These are phyloP conservation scores for Perkinsus marinus DNA, from an alignment of 169 alveolate species.

Conservation along the genomic window DNA sequence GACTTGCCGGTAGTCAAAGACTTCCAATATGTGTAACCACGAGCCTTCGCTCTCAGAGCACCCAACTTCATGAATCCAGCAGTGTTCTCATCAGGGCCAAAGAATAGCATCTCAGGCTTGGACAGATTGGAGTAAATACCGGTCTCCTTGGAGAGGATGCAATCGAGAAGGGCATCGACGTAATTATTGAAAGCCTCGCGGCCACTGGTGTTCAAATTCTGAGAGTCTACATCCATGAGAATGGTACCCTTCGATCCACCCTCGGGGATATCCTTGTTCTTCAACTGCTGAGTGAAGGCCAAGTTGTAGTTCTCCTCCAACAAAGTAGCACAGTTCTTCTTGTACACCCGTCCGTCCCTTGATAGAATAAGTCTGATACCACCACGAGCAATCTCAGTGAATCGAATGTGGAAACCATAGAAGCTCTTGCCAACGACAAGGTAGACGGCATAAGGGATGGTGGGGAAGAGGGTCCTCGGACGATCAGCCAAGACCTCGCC, in stretches of 20 bases:
- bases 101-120: slow-evolving; percentile 11
- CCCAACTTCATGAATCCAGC: slow-evolving; percentile 23
- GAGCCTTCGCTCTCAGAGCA: slow-evolving; percentile 12
- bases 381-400: slow-evolving; percentile 58
- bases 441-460: slow-evolving; percentile 43
- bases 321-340: slow-evolving; percentile 44
- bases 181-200: not conserved
- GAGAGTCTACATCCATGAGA: slow-evolving; percentile 24
- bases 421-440: slow-evolving; percentile 53
- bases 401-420: slow-evolving; percentile 58
- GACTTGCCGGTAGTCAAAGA: slow-evolving; percentile 68
- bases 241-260: slow-evolving; percentile 63
- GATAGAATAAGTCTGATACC: slow-evolving; percentile 58
- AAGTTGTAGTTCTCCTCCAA: slow-evolving; percentile 65
- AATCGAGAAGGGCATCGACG: not conserved
- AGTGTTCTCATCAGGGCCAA: slow-evolving; percentile 24
- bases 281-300: slow-evolving; percentile 55
- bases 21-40: slow-evolving; percentile 38
- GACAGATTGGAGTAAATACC: not conserved
- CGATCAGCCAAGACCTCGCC: not conserved
- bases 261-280: slow-evolving; percentile 61
- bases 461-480: slow-evolving; percentile 11
- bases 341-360: slow-evolving; percentile 39
- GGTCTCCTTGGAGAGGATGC: not conserved
- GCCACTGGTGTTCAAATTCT: not conserved